Evolutionary conservation across 1,284 basidiomycete species (phyloP), one percentile per base, ranked within the genome.

Genomic region (Boletus semigastroideus): DNA sequence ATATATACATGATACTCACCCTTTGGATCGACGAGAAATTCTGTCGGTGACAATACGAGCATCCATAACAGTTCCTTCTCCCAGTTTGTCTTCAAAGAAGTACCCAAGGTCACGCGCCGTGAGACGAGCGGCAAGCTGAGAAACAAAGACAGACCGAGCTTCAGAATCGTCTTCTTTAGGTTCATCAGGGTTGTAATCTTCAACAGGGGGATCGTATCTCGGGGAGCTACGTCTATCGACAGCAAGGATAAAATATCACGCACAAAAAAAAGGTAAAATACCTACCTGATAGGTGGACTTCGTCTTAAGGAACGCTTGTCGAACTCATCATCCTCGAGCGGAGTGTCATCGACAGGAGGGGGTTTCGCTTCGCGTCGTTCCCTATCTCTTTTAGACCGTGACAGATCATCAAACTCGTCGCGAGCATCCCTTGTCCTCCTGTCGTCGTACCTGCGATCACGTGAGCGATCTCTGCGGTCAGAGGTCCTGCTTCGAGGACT

Each of bases 41-140:
- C 93, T 82, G 69, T 99, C 96, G 12, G 92, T 96, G 39, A 98
- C 94, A 64, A 99, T 93, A 55, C 94, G 80, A 17, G 95, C 93
- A 64, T 98, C 96, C 76, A 94, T 86, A 4, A 99, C 96, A 27
- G 90, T 84, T 40, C 87, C 87, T 72, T 92, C 90, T 25, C 94
- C 94, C 31, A 98, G 80, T 70, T 93, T 94, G 70, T 97, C 92
- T 78, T 98, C 96, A 69, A 99, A 98, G 78, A 99, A 99, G 73
- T 96, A 92, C 57, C 94, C 94, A 70, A 99, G 78, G 77, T 99
- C 96, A 66, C 92, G 83, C 65, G 94, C 93, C 53, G 93, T 96
- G 69, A 98, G 86, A 65, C 93, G 86, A 52, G 94, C 92, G 61
- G 96, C 92, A 67, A 99, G 86, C 76, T 98, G 96, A 64, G 94